Evolutionary conservation across 176 grass and related monocot species (phyloP).

Genomic region (Ensete glaucum): DNA sequence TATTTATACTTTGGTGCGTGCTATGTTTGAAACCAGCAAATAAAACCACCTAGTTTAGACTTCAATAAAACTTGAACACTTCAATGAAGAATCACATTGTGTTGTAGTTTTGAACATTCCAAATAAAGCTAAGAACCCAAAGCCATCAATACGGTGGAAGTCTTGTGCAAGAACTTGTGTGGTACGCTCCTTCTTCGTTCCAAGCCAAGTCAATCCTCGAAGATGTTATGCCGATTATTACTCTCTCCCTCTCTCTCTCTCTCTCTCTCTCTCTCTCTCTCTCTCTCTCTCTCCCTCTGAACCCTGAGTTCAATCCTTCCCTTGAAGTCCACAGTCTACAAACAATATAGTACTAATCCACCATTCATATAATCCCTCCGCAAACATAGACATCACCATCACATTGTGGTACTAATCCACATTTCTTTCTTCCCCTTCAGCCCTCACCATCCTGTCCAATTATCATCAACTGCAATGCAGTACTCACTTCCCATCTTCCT

Average conservation of each 20-base stretch:
- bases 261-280: not conserved
- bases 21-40: no score
- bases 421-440: slow-evolving; percentile 2
- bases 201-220: not conserved
- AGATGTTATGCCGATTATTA: not conserved
- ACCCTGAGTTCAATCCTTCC: not conserved
- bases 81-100: no score
- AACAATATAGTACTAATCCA: no score
- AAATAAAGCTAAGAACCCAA: not conserved
- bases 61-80: no score
- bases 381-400: slow-evolving; percentile 4
- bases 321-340: not conserved
- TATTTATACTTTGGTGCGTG: no score
- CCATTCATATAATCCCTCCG: not conserved
- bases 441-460: not conserved
- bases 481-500: slow-evolving; percentile 17
- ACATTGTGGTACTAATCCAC: not conserved
- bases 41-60: no score
- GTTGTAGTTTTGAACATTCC: not conserved
- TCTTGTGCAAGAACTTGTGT: no score
- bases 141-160: not conserved
- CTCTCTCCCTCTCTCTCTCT: not conserved
- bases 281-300: not conserved
- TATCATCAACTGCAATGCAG: not conserved
- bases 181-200: not conserved